Percentiles rank a stretch among this genome's conserved stretches.
These are phyloP conservation scores for Quercus variabilis DNA, from an alignment of 306 rosid genomes.

Conservation along the genomic window DNA sequence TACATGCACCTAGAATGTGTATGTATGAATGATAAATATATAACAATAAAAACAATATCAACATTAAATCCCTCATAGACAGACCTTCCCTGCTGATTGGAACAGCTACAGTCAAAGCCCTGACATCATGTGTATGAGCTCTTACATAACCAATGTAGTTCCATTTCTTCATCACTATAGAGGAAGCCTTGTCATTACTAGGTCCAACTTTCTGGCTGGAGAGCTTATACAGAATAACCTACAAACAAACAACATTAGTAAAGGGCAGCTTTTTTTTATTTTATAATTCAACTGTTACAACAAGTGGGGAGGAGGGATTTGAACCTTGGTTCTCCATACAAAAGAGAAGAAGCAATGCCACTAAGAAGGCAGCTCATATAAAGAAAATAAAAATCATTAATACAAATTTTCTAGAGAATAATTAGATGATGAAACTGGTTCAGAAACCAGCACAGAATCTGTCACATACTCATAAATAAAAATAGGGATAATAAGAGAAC, in stretches of 20 bases:
- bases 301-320: background rate
- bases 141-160: conserved; percentile 65
- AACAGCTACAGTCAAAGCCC: conserved; percentile 84
- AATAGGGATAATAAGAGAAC: background rate
- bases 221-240: conserved; percentile 90
- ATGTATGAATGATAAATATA: background rate
- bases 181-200: conserved; percentile 27
- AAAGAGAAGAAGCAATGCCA: too few species aligned
- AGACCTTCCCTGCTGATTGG: conserved; percentile 86
- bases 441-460: background rate
- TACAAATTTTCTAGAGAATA: background rate
- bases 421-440: background rate
- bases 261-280: conserved; percentile 2
- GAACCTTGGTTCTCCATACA: too few species aligned
- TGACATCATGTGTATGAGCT: conserved; percentile 83
- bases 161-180: conserved; percentile 59
- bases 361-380: background rate
- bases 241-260: conserved; percentile 21
- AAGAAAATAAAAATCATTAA: background rate
- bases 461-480: background rate
- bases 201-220: conserved; percentile 46
- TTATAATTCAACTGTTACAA: too few species aligned
- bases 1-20: background rate
- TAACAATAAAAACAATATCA: background rate
- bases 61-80: conserved; percentile 1